Evolutionary conservation across 2,329 filamentous ascomycete species (phyloP).

Genomic region (Epicoccum sorghinum): DNA sequence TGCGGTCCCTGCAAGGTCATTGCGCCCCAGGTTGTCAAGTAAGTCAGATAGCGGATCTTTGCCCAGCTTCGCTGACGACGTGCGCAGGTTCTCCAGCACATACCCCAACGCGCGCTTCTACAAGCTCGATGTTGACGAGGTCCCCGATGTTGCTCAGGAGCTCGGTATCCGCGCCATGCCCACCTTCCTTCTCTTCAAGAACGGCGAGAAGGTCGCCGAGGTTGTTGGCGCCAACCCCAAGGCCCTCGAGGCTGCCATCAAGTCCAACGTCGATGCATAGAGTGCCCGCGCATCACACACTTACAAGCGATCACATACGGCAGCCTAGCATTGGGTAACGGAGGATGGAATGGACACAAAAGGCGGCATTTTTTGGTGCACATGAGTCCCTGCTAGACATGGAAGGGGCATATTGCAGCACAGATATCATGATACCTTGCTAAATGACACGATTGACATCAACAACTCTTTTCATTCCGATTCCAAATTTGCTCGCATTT

Average conservation of each 20-base stretch:
- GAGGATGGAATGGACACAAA: constrained; percentile 1
- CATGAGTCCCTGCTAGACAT: constrained; percentile 2
- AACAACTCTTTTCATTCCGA: not conserved
- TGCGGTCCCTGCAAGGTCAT: constrained; percentile 96
- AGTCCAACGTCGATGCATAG: constrained; percentile 41
- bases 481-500: not conserved
- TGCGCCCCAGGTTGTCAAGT: constrained; percentile 74
- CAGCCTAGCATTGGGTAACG: constrained; percentile 16
- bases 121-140: constrained; percentile 90
- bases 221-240: constrained; percentile 82
- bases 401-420: constrained; percentile 6
- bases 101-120: constrained; percentile 72
- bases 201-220: constrained; percentile 73
- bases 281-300: constrained; percentile 11
- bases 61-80: constrained; percentile 6
- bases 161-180: constrained; percentile 90
- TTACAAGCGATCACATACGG: constrained; percentile 13
- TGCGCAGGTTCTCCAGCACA: constrained; percentile 62
- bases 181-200: constrained; percentile 85
- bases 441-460: constrained; percentile 24
- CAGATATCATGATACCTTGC: constrained; percentile 25
- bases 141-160: constrained; percentile 75
- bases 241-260: constrained; percentile 64
- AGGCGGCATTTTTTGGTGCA: constrained; percentile 14
- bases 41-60: constrained; percentile 38